Evolutionary conservation across 306 rosid species (phyloP).

Genomic region (Vachellia collinsii): DNA sequence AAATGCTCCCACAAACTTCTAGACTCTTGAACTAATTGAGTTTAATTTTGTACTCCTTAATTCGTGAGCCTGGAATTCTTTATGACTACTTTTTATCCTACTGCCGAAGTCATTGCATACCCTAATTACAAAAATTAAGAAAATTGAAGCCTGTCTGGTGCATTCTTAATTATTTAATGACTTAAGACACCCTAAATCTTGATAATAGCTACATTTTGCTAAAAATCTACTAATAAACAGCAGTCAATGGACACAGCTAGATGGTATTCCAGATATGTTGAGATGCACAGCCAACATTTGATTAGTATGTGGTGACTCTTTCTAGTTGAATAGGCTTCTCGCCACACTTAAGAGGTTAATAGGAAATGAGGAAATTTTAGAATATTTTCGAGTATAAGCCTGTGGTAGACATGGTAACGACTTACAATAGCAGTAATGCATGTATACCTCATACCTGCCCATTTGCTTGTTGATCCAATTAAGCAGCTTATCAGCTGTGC

Average conservation of each 20-base stretch:
- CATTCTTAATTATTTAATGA: neutral
- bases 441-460: constrained; percentile 74
- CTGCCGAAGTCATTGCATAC: neutral
- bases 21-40: constrained; percentile 9
- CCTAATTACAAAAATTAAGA: neutral
- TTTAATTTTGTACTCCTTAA: constrained; percentile 10
- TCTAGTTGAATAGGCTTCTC: neutral
- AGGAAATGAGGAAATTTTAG: neutral
- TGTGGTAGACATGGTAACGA: neutral
- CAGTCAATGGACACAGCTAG: neutral
- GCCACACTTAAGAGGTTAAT: neutral
- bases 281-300: constrained; percentile 2
- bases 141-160: neutral
- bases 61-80: constrained; percentile 1
- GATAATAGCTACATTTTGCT: neutral
- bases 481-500: constrained; percentile 84
- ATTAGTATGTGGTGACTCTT: neutral
- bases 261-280: neutral
- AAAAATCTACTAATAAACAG: neutral
- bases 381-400: neutral
- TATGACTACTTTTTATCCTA: neutral
- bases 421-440: constrained; percentile 23
- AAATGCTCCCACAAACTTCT: constrained; percentile 22
- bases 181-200: neutral
- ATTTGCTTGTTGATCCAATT: constrained; percentile 84